Conservation (phyloP, 139 green algal species). For the Coccomyxa sp. region DNA sequence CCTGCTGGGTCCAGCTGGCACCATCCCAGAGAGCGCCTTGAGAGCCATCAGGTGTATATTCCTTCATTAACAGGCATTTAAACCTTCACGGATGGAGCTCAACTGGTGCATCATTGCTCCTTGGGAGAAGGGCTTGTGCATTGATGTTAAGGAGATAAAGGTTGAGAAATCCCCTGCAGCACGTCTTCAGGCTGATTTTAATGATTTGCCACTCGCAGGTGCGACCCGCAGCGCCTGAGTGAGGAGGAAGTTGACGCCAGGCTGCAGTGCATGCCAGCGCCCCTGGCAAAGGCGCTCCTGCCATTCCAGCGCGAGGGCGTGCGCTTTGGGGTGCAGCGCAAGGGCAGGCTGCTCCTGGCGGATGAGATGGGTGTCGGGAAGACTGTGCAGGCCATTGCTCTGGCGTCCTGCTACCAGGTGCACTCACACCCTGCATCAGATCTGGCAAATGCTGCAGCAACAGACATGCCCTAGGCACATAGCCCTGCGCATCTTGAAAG, state of each 20-base stretch:
- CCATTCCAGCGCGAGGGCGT: slow-evolving; percentile 72
- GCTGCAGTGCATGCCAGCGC: slow-evolving; percentile 41
- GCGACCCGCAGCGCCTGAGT: background rate
- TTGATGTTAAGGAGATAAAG: background rate
- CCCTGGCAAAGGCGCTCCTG: slow-evolving; percentile 51
- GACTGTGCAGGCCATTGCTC: slow-evolving; percentile 87
- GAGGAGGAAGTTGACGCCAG: slow-evolving; percentile 35
- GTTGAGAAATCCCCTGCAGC: background rate
- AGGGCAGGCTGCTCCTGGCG: slow-evolving; percentile 78
- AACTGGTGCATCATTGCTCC: background rate
- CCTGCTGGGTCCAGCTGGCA: slow-evolving; percentile 14
- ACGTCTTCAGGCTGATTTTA: background rate
- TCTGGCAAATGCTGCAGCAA: background rate
- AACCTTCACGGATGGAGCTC: too few species aligned
- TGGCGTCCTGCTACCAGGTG: slow-evolving; percentile 80
- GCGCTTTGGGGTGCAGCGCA: slow-evolving; percentile 63
- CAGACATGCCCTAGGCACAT: background rate
- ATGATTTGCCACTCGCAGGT: background rate
- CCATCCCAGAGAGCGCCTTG: slow-evolving; percentile 26
- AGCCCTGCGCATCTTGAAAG: background rate
- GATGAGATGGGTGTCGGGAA: slow-evolving; percentile 96
- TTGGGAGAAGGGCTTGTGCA: background rate
- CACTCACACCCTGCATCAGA: too few species aligned
- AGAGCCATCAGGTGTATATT: slow-evolving; percentile 18
- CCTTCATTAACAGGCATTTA: background rate